Base-by-base conservation (phyloP, 1,284 basidiomycete genomes). In the Phellinidium pouzarii region DNA sequence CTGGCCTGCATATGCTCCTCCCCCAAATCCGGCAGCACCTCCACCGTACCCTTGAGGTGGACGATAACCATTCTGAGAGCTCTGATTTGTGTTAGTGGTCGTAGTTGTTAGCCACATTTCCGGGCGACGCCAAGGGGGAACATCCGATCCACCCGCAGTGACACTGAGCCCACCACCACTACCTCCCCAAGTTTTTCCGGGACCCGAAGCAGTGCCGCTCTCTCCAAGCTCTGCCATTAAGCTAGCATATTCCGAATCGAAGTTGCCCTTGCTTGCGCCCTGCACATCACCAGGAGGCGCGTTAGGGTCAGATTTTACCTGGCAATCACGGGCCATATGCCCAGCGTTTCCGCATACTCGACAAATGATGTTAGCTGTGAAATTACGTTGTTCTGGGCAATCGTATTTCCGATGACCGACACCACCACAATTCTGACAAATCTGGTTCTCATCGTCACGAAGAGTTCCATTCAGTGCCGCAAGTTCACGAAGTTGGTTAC, bases 211-310 rank as follows among this genome's bases (percentile, higher is more conserved):
- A 41, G 75, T 66, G 40, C 76, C 78, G 55, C 76, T 77, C 48
- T 99, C 96, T 53, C 96, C 96, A 31, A 99, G 78, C 71, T 99
- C 96, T 37, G 92, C 94, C 95, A 99, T 96, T 59, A 99, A 74
- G 61, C 82, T 93, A 25, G 93, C 91, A 63, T 98, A 99, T 72
- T 99, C 96, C 14, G 92, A 94, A 69, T 99, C 95, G 71, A 98
- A 97, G 22, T 83, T 84, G 59, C 79, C 76, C 61, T 77, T 68
- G 52, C 38, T 53, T 37, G 52, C 27, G 26, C 38, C 65, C 59
- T 62, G 75, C 60, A 65, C 66, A 52, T 62, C 66, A 59, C 57
- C 64, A 54, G 56, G 60, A 29, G 56, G 68, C 22, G 81, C 82
- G 64, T 84, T 82, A 56, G 83, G 80, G 65, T 89, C 84, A 65